A percentile compares a stretch with the other conserved stretches of the same genome.
Conservation (phyloP, 2,329 filamentous ascomycete genomes). For the Penicillium sp. region DNA sequence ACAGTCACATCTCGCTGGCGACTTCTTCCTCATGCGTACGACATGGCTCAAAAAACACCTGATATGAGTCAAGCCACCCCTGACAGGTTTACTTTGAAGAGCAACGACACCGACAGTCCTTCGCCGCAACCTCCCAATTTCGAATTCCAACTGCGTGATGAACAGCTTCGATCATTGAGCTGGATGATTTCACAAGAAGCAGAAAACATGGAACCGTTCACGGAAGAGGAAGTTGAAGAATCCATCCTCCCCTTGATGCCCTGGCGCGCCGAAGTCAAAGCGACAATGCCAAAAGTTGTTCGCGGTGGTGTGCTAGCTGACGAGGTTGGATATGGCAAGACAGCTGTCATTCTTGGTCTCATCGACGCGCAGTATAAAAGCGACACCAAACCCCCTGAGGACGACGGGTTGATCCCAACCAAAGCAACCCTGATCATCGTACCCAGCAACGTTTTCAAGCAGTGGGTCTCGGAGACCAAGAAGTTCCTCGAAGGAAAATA, state of each 20-base stretch:
- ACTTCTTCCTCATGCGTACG: conserved; percentile 47
- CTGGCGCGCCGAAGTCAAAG: conserved; percentile 58
- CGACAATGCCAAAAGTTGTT: conserved; percentile 34
- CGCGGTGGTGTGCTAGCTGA: conserved; percentile 63
- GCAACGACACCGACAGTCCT: conserved; percentile 42
- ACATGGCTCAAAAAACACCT: conserved; percentile 31
- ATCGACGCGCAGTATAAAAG: conserved; percentile 42
- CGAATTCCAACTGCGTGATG: conserved; percentile 43
- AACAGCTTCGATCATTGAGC: conserved; percentile 54
- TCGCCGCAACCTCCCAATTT: conserved; percentile 39
- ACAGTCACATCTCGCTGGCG: conserved; percentile 43
- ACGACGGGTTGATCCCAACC: conserved; percentile 39
- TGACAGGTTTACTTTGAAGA: conserved; percentile 42
- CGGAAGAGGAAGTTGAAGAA: conserved; percentile 59
- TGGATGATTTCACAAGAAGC: conserved; percentile 62
- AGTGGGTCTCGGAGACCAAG: conserved; percentile 58
- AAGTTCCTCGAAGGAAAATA: conserved; percentile 49
- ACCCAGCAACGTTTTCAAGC: conserved; percentile 53
- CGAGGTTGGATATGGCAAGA: conserved; percentile 66
- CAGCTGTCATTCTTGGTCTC: conserved; percentile 57
- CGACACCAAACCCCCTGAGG: conserved; percentile 13
- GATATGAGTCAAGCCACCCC: conserved; percentile 30
- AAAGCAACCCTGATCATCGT: conserved; percentile 61
- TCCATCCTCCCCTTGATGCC: conserved; percentile 49
- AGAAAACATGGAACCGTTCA: conserved; percentile 40